phyloP scores from a whole-genome alignment of 2,329 filamentous ascomycete species.

The Apiospora saccharicola region DNA sequence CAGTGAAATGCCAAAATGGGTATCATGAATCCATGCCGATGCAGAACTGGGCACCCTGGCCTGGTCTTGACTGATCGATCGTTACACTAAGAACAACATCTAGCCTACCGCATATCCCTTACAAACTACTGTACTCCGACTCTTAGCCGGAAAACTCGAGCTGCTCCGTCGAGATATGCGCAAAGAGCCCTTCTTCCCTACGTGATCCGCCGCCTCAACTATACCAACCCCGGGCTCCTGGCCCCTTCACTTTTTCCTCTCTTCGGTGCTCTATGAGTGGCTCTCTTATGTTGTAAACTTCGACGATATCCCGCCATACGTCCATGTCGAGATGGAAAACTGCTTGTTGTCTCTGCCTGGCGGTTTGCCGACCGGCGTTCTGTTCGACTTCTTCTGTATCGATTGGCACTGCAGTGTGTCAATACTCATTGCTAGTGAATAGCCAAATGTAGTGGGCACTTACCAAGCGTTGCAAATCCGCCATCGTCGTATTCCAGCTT shows the following conservation, averaged over 20 bases:
- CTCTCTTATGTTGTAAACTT: constrained; percentile 77
- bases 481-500: constrained; percentile 77
- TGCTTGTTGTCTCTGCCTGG: constrained; percentile 78
- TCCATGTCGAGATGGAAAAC: constrained; percentile 88
- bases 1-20: background rate
- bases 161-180: background rate
- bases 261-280: constrained; percentile 85
- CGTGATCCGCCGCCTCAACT: constrained; percentile 46
- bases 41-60: background rate
- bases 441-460: constrained; percentile 45
- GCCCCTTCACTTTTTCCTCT: constrained; percentile 60
- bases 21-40: constrained; percentile 7
- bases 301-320: constrained; percentile 80
- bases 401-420: constrained; percentile 48
- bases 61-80: background rate
- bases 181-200: background rate
- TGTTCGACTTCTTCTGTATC: constrained; percentile 56
- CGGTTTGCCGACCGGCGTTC: constrained; percentile 50
- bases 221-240: constrained; percentile 72
- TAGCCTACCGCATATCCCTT: background rate
- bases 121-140: background rate
- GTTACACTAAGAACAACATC: constrained; percentile 1
- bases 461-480: constrained; percentile 81
- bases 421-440: constrained; percentile 31
- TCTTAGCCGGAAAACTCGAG: background rate